These are phyloP conservation scores for Debaryomyces singareniensis DNA, from an alignment of 1,139 yeast genomes.

Conservation along the genomic window DNA sequence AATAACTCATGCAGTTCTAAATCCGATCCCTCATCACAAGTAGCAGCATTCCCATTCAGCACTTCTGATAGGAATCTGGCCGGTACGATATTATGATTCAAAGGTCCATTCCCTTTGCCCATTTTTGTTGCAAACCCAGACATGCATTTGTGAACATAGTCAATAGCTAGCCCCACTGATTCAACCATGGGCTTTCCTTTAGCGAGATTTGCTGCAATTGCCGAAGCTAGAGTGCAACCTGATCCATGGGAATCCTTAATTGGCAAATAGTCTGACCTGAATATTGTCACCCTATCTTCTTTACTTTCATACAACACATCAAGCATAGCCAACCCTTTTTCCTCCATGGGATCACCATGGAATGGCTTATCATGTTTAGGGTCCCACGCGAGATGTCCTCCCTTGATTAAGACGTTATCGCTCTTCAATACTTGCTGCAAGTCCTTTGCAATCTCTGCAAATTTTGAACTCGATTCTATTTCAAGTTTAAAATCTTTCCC, in stretches of 20 bases:
- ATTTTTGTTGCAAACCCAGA: slow-evolving; percentile 24
- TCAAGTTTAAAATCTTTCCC: slow-evolving; percentile 10
- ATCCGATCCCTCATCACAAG: neutral
- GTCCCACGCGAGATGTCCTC: slow-evolving; percentile 69
- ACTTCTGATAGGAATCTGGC: slow-evolving; percentile 6
- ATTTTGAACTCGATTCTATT: slow-evolving; percentile 10
- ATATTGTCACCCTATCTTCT: slow-evolving; percentile 30
- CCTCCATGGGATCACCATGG: slow-evolving; percentile 11
- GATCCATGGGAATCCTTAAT: slow-evolving; percentile 77
- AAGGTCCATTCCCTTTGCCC: slow-evolving; percentile 68
- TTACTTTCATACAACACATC: slow-evolving; percentile 57
- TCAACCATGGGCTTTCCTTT: slow-evolving; percentile 36
- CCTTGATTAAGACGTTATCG: slow-evolving; percentile 62
- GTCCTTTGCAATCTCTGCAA: slow-evolving; percentile 29
- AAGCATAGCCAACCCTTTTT: slow-evolving; percentile 25
- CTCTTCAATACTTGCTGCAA: slow-evolving; percentile 41
- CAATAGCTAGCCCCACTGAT: slow-evolving; percentile 52
- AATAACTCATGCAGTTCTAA: slow-evolving; percentile 20
- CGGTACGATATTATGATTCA: slow-evolving; percentile 46
- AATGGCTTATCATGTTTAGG: slow-evolving; percentile 11
- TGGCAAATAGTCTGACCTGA: slow-evolving; percentile 42
- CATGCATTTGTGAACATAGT: slow-evolving; percentile 65
- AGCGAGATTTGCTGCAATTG: slow-evolving; percentile 74
- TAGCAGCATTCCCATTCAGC: slow-evolving; percentile 3
- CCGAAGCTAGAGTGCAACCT: slow-evolving; percentile 82